Evolutionary conservation across 1,284 basidiomycete genomes (phyloP), one percentile per base, ranked within the genome.

Genomic region (Puccinia polysora): DNA sequence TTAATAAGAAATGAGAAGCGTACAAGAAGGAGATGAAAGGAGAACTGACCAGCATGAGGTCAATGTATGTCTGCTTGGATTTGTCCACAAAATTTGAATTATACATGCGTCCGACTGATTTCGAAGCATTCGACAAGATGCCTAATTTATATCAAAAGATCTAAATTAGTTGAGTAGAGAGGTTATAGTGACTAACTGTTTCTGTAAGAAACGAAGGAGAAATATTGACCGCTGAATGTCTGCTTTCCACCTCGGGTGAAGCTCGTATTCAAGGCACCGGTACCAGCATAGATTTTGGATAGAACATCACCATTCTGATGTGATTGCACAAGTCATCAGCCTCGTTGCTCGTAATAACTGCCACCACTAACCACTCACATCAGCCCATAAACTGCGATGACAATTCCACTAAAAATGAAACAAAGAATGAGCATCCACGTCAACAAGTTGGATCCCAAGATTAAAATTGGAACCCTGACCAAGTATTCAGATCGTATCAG

Each of bases 71-170:
- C 78, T 99, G 96, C 80, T 98, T 98, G 53, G 85, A 86, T 80
- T 91, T 91, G 80, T 99, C 96, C 76, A 95, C 90, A 79, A 98
- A 97, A 79, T 97, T 97, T 80, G 95, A 96, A 80, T 97, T 96
- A 78, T 97, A 97, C 69, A 95, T 93, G 73, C 93, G 85, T 15
- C 81, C 79, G 23, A 96, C 91, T 77, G 91, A 95, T 80, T 98
- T 98, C 1, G 93, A 96, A 3, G 95, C 95, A 81, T 99, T 93
- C 20, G 91, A 93, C 25, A 98, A 81, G 32, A 96, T 84, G 36
- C 92, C 91, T 84, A n/a, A n/a, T 23, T 47, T 7, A 53, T 18
- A 38, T 23, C 34, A 40, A 32, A 69, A 58, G 25, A 65, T 34
- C 4, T 18, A n/a, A n/a, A n/a, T 49, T 18, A 63, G 25, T 4